Evolutionary conservation across 495 filamentous ascomycete genomes (phyloP).

Genomic region (Neurospora sp.): DNA sequence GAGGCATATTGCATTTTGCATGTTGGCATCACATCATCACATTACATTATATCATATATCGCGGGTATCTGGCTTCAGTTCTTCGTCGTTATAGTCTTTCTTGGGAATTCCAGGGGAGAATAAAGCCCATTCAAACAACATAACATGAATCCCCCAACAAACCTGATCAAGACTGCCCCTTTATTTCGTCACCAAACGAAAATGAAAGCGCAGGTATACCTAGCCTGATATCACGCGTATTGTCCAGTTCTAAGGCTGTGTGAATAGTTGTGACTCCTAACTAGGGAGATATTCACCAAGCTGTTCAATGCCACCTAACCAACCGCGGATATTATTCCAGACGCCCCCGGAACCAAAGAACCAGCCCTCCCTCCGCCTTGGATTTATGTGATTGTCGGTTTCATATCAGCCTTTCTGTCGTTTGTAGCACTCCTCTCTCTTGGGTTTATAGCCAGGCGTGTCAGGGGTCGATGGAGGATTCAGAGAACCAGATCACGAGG

Average conservation of each 20-base stretch:
- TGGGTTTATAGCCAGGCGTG: neutral
- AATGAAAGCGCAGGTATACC: no score
- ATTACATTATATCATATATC: neutral
- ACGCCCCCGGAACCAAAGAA: neutral
- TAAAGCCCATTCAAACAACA: neutral
- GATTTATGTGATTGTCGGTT: neutral
- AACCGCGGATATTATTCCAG: neutral
- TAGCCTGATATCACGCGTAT: no score
- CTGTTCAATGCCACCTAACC: neutral
- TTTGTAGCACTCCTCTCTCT: neutral
- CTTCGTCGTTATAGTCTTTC: neutral
- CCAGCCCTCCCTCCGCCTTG: no score
- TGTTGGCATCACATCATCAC: neutral
- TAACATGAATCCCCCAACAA: no score
- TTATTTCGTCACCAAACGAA: no score
- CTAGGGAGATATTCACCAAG: neutral
- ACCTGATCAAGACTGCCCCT: no score
- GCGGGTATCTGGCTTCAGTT: neutral
- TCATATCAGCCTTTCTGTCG: neutral
- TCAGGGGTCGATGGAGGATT: neutral
- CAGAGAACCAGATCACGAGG: neutral
- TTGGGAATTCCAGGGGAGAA: neutral
- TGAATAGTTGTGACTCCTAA: no score
- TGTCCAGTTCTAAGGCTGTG: no score
- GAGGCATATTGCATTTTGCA: neutral